Conservation (phyloP, 352 stramenopile species). For the Phytopythium delawarense region DNA sequence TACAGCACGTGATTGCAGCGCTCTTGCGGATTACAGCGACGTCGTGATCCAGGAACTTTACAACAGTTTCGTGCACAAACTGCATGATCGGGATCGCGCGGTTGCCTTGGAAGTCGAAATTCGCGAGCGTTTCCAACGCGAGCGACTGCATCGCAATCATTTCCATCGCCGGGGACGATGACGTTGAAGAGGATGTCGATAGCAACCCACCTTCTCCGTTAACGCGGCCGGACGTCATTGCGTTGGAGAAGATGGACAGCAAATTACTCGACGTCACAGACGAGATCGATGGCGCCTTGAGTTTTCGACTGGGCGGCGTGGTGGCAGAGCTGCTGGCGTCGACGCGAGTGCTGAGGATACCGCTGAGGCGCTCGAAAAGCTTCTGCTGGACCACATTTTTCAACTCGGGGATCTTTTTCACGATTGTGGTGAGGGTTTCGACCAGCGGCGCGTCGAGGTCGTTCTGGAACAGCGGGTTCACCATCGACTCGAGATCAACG, state of each 20-base stretch:
- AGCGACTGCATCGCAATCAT: conserved; percentile 80
- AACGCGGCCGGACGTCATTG: conserved; percentile 9
- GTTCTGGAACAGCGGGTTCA: conserved; percentile 78
- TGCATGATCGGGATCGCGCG: conserved; percentile 85
- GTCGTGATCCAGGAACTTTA: conserved; percentile 87
- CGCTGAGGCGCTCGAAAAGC: conserved; percentile 78
- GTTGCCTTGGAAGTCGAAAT: conserved; percentile 86
- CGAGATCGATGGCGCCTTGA: conserved; percentile 74
- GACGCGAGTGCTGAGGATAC: conserved; percentile 54
- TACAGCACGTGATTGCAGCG: conserved; percentile 85
- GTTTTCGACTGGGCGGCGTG: conserved; percentile 55
- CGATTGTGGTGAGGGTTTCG: conserved; percentile 79
- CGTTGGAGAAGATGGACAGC: conserved; percentile 64
- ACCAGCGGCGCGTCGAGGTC: conserved; percentile 78
- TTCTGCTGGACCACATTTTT: conserved; percentile 79
- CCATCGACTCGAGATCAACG: conserved; percentile 80
- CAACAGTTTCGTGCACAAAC: conserved; percentile 84
- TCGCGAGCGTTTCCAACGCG: conserved; percentile 78
- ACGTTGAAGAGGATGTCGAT: conserved; percentile 34
- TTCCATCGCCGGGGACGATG: conserved; percentile 18
- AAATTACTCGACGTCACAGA: conserved; percentile 64
- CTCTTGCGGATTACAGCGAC: conserved; percentile 81
- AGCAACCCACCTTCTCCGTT: background rate
- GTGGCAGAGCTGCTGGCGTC: conserved; percentile 38
- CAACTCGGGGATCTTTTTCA: conserved; percentile 79